Base-by-base conservation (phyloP, 257 asterid genomes). In the Eustoma russellianum region DNA sequence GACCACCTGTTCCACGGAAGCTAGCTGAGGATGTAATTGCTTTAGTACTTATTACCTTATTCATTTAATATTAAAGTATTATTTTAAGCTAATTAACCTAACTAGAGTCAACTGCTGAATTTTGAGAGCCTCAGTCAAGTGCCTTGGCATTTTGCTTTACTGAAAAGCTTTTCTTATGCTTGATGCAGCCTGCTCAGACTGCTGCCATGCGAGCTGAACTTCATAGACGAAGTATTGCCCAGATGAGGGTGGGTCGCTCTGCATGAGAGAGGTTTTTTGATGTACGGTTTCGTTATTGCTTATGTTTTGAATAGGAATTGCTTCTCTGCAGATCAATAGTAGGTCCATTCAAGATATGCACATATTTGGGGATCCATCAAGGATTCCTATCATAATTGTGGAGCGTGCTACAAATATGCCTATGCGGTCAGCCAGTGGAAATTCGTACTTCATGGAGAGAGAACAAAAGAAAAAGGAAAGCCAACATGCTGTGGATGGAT, bases 211-310 rank as follows among this genome's bases (percentile, higher is more conserved):
- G 88, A 59, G 97, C 90, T 14, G 94, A 88, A 73, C 97, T 92
- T 81, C 97, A 83, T 55, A 79, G 97, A 71, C 75, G 83, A 55
- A 88, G 97, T 83, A 88, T 92, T 78, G 94, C 96, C 61, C 98
- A 86, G 71, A 91, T 91, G 98, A 80, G 81, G 83, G 98, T 87
- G 71, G 74, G 89, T 62, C 66, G 47, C 54, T 56, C 59, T 24
- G 30, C 30, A 24, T 24, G 3, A 24, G 46, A 17, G 49, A 53
- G 5, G 56, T 47, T 34, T 16, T 10, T 3, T 45, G 56, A 34
- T 43, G 53, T 11, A 47, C 46, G 41, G 50, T 14, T 18, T 24
- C 55, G 55, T 66, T 46, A 55, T 50, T 59, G 54, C 45, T 50
- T 54, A 43, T 62, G 52, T 30, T 45, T 60, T 77, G 59, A 65